Conservation (phyloP, 108 stramenopile species). For the Cyclotella kingstonii region DNA sequence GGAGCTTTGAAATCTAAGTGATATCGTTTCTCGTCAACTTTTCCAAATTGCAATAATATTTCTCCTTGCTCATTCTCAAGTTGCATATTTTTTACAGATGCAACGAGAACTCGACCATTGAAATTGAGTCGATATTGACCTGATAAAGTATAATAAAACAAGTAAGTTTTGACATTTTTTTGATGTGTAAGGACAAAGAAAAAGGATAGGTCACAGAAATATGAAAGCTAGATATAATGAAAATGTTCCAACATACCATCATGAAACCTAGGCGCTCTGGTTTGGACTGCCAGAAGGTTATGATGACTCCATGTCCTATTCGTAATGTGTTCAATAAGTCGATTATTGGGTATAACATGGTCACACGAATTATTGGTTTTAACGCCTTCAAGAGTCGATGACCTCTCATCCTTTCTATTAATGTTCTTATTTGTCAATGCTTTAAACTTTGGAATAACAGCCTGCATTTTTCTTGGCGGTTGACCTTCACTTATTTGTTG, state of each 20-base stretch:
- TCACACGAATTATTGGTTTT: constrained; percentile 1
- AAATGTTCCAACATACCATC: constrained; percentile 18
- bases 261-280: constrained; percentile 57
- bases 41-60: constrained; percentile 68
- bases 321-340: constrained; percentile 31
- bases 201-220: not conserved
- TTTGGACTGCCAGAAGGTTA: constrained; percentile 33
- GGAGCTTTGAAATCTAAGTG: constrained; percentile 64
- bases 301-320: constrained; percentile 35
- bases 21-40: constrained; percentile 61
- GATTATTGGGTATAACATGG: not conserved
- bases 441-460: constrained; percentile 34
- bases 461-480: constrained; percentile 65
- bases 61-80: constrained; percentile 49
- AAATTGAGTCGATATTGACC: constrained; percentile 65
- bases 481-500: constrained; percentile 59
- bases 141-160: not conserved
- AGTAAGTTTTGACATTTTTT: not conserved
- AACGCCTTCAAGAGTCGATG: not conserved
- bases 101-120: constrained; percentile 54
- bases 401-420: not conserved
- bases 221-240: not conserved
- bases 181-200: not conserved
- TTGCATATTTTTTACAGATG: constrained; percentile 79
- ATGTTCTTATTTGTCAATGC: not conserved